phyloP scores from a whole-genome alignment of 2,329 filamentous ascomycete genomes.

The Ophiostoma quercus region DNA sequence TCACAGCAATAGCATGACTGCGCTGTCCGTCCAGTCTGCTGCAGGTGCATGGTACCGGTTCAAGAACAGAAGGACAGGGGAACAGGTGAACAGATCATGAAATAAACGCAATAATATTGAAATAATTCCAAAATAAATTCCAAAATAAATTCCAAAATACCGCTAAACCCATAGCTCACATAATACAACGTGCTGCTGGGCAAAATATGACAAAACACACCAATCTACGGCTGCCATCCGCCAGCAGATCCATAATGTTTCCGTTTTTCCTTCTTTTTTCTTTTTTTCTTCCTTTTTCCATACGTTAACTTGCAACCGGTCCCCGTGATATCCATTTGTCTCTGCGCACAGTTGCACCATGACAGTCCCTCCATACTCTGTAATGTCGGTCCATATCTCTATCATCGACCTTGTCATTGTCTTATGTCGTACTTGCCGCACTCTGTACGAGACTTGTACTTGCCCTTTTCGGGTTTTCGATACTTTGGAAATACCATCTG shows the following conservation, averaged over 20 bases:
- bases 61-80: no score
- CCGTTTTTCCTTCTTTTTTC: neutral
- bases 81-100: neutral
- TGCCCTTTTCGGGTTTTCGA: neutral
- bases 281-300: slow-evolving; percentile 14
- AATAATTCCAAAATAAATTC: neutral
- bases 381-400: neutral
- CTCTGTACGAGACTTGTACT: slow-evolving; percentile 14
- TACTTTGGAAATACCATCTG: neutral
- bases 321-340: slow-evolving; percentile 9
- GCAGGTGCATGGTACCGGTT: neutral
- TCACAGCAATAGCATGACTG: neutral
- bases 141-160: neutral
- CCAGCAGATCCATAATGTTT: slow-evolving; percentile 3
- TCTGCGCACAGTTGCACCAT: neutral
- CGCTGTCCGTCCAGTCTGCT: neutral
- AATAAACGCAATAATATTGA: neutral
- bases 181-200: neutral
- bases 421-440: slow-evolving; percentile 6
- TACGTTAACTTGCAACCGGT: neutral
- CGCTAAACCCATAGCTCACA: neutral
- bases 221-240: slow-evolving; percentile 9
- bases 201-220: slow-evolving; percentile 10
- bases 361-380: neutral
- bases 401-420: neutral